A percentile compares a stretch with the other conserved stretches of the same genome.
Conservation (phyloP, 352 stramenopile species). For the Plasmopara halstedii region DNA sequence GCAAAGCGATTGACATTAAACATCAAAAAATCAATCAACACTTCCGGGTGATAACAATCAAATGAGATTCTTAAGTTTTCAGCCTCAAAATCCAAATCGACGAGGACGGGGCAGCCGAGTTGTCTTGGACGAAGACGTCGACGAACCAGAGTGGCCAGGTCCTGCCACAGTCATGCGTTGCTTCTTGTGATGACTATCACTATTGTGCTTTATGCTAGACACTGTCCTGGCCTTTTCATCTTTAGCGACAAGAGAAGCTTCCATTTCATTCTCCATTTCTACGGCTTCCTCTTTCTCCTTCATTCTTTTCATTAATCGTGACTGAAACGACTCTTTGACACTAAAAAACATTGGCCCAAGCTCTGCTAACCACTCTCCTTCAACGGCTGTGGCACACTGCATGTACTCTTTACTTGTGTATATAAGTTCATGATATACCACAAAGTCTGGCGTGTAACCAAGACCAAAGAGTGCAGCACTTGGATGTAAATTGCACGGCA, state of each 20-base stretch:
- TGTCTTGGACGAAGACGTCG: slow-evolving; percentile 29
- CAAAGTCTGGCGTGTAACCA: slow-evolving; percentile 98
- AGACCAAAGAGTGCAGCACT: slow-evolving; percentile 96
- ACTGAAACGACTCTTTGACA: slow-evolving; percentile 96
- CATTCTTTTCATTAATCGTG: slow-evolving; percentile 82
- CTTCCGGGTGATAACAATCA: too few species aligned
- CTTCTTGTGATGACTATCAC: slow-evolving; percentile 39
- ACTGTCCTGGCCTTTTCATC: slow-evolving; percentile 14
- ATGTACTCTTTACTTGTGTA: slow-evolving; percentile 99
- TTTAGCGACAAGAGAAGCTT: slow-evolving; percentile 20
- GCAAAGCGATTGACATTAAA: too few species aligned
- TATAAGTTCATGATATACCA: slow-evolving; percentile 99
- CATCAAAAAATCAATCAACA: too few species aligned
- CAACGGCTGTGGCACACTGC: slow-evolving; percentile 96
- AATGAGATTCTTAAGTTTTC: too few species aligned
- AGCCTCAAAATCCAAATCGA: slow-evolving; percentile 72
- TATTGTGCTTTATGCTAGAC: slow-evolving; percentile 4
- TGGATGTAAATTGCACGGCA: slow-evolving; percentile 96
- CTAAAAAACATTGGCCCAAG: slow-evolving; percentile 99
- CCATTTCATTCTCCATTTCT: slow-evolving; percentile 85
- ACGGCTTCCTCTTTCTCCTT: slow-evolving; percentile 71
- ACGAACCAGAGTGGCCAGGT: slow-evolving; percentile 27
- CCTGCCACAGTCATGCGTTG: slow-evolving; percentile 56
- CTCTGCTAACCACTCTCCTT: slow-evolving; percentile 99
- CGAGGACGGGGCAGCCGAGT: slow-evolving; percentile 47